Conservation (phyloP, 345 rosid genomes). For the Hibiscus syriacus region DNA sequence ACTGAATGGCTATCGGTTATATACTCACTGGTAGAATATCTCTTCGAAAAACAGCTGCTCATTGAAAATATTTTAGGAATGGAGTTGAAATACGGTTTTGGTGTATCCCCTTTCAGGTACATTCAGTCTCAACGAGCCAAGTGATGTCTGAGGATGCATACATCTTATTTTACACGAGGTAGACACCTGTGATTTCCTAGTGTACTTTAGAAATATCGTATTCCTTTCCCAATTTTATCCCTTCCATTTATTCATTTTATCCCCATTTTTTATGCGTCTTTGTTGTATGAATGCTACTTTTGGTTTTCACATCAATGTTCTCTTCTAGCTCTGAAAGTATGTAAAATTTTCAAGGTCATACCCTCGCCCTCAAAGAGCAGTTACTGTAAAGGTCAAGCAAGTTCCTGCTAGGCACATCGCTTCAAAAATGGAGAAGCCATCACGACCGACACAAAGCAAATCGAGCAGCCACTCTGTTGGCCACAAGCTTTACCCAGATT, state of each 20-base stretch:
- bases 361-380: conserved; percentile 52
- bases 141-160: conserved; percentile 96
- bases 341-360: conserved; percentile 36
- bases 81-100: conserved; percentile 5
- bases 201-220: neutral
- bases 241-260: neutral
- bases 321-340: conserved; percentile 1
- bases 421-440: conserved; percentile 28
- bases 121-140: conserved; percentile 60
- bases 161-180: conserved; percentile 84
- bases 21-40: neutral
- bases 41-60: neutral
- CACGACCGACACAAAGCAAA: conserved; percentile 37
- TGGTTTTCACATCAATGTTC: neutral
- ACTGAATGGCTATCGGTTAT: neutral
- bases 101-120: conserved; percentile 35
- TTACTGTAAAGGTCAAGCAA: conserved; percentile 29
- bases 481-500: conserved; percentile 17
- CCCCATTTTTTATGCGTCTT: neutral
- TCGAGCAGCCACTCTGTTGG: conserved; percentile 17
- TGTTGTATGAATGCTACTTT: neutral
- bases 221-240: neutral
- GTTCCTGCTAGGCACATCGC: conserved; percentile 23
- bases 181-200: conserved; percentile 10
- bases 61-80: neutral